Conservation (phyloP, 305 asterid species). For the Solanum chacoense region DNA sequence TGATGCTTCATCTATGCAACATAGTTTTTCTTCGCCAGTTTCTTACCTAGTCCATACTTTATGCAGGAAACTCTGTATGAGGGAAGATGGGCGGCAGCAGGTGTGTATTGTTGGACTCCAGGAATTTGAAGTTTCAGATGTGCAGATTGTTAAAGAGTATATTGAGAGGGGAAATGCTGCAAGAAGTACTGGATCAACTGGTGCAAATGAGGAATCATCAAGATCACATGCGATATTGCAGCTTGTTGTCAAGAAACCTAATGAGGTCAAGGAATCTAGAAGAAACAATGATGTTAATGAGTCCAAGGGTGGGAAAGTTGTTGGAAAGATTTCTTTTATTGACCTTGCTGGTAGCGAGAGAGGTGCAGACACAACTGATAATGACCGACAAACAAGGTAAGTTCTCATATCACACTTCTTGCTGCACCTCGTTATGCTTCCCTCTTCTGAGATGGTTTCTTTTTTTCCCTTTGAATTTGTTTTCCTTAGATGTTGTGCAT, state of each 20-base stretch:
- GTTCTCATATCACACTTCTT: background rate
- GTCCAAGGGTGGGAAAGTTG: slow-evolving; percentile 73
- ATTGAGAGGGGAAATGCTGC: slow-evolving; percentile 88
- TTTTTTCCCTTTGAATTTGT: background rate
- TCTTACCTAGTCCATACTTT: background rate
- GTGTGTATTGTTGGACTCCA: slow-evolving; percentile 98
- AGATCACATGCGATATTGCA: slow-evolving; percentile 99
- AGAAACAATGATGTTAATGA: slow-evolving; percentile 78
- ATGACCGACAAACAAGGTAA: slow-evolving; percentile 94
- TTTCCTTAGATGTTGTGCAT: background rate
- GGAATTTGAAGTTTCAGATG: slow-evolving; percentile 88
- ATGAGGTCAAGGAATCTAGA: slow-evolving; percentile 72
- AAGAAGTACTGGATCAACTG: slow-evolving; percentile 97
- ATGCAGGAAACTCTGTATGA: slow-evolving; percentile 89
- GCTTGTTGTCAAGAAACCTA: slow-evolving; percentile 74
- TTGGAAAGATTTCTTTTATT: slow-evolving; percentile 95
- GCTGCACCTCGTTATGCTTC: background rate
- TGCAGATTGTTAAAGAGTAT: slow-evolving; percentile 78
- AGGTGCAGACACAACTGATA: slow-evolving; percentile 99
- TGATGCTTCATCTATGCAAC: background rate
- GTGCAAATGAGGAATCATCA: slow-evolving; percentile 97
- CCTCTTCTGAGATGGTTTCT: background rate
- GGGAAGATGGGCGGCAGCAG: slow-evolving; percentile 98
- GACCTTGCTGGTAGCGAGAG: slow-evolving; percentile 99
- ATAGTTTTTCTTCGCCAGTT: background rate